phyloP scores from a whole-genome alignment of 1,284 basidiomycete species.

The Apiotrichum gracile region DNA sequence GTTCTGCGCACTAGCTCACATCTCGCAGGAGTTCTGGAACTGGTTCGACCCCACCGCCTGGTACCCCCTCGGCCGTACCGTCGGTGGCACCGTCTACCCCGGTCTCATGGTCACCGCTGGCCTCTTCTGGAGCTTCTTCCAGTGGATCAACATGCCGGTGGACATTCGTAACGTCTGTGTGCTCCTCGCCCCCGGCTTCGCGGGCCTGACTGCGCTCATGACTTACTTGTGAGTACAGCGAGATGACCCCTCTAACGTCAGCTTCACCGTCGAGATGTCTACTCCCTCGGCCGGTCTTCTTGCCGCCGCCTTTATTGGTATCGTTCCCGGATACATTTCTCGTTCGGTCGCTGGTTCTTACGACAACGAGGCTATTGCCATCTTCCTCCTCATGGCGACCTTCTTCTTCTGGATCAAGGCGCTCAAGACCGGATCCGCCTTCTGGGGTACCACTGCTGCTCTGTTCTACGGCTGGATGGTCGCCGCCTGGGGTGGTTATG shows the following conservation, averaged over 20 bases:
- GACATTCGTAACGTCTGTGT: slow-evolving; percentile 98
- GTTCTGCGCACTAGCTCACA: slow-evolving; percentile 1
- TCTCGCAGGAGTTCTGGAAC: slow-evolving; percentile 89
- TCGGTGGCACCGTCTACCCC: slow-evolving; percentile 97
- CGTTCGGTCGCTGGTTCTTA: slow-evolving; percentile 98
- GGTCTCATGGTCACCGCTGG: slow-evolving; percentile 97
- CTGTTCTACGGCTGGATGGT: slow-evolving; percentile 99
- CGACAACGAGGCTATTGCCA: slow-evolving; percentile 99
- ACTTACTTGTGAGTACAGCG: slow-evolving; percentile 71
- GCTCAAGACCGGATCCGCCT: slow-evolving; percentile 84
- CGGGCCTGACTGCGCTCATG: slow-evolving; percentile 93
- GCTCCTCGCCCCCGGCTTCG: slow-evolving; percentile 91
- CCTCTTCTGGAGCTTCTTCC: slow-evolving; percentile 88
- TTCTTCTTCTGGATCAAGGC: slow-evolving; percentile 98
- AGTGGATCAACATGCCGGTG: slow-evolving; percentile 84
- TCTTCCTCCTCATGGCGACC: slow-evolving; percentile 99
- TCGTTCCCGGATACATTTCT: slow-evolving; percentile 93
- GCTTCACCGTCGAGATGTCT: slow-evolving; percentile 92
- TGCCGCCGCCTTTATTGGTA: slow-evolving; percentile 97
- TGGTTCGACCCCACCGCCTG: slow-evolving; percentile 99
- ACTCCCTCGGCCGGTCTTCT: slow-evolving; percentile 89
- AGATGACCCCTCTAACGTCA: slow-evolving; percentile 31
- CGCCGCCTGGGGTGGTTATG: slow-evolving; percentile 99
- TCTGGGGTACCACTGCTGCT: slow-evolving; percentile 83
- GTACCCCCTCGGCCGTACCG: slow-evolving; percentile 97